These are phyloP conservation scores for Sphagnum contortum DNA, from an alignment of 225 moss, liverwort and hornwort genomes.

Conservation along the genomic window DNA sequence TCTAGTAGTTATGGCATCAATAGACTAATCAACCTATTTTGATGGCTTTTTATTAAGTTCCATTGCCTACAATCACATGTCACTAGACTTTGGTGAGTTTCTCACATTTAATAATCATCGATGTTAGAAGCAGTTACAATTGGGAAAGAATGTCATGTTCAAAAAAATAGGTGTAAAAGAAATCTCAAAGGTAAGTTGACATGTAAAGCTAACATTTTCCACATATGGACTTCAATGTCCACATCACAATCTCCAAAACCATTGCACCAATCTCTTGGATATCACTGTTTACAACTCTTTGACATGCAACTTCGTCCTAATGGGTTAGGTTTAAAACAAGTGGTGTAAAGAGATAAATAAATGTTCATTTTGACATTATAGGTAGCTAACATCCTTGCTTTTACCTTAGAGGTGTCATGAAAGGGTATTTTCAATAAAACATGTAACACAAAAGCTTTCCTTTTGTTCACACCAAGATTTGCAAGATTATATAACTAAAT, in stretches of 20 bases:
- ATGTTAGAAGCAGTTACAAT: not conserved
- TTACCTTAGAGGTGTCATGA: slow-evolving; percentile 8
- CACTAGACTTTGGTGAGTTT: not conserved
- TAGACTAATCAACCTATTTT: slow-evolving; percentile 10
- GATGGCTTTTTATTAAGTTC: slow-evolving; percentile 21
- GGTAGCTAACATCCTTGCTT: slow-evolving; percentile 16
- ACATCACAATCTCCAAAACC: slow-evolving; percentile 11
- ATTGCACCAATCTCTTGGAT: too few species aligned
- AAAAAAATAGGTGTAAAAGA: too few species aligned
- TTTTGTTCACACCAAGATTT: slow-evolving; percentile 10
- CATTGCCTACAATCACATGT: not conserved
- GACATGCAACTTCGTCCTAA: slow-evolving; percentile 8
- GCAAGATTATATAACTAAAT: too few species aligned
- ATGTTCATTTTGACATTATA: slow-evolving; percentile 23
- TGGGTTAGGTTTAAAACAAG: slow-evolving; percentile 5
- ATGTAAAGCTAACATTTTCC: slow-evolving; percentile 23
- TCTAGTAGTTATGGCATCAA: slow-evolving; percentile 19
- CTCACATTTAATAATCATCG: not conserved
- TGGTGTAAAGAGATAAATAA: slow-evolving; percentile 35
- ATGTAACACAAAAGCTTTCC: slow-evolving; percentile 16
- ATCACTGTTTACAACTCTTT: slow-evolving; percentile 9
- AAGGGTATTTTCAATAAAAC: slow-evolving; percentile 13
- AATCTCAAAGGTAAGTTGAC: too few species aligned
- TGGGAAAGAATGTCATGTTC: not conserved
- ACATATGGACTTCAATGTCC: slow-evolving; percentile 6